Base-by-base conservation (phyloP, 2,329 filamentous ascomycete species). In the Westerdykella ornata region DNA sequence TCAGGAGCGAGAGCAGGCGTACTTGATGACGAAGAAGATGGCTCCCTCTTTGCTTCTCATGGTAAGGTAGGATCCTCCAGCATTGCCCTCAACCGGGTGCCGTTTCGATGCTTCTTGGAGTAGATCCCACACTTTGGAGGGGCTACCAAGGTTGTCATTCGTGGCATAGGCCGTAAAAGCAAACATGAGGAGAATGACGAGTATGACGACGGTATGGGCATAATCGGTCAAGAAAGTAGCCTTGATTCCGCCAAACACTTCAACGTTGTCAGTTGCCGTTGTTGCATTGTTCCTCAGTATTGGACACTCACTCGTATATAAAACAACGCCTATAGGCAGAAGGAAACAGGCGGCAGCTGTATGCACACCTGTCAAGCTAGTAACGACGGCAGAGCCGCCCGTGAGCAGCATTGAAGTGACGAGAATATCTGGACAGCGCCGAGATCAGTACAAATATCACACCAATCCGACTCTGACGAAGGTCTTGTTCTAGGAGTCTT, bases 401-500 rank as follows among this genome's bases (percentile, higher is more conserved):
- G 88, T 88, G 47, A 95, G 76, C 37, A 95, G 70, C 88, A 94
- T 94, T 37, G 88, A 81, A 1, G 87, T 90, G 22, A 95, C 88
- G 4, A 94, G 74, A 32, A 94, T 85, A 56, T 92, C 22, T 26
- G 22, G 8, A 4, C 8, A 26, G 22, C 12, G 7, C 3, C 8
- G 8, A 26, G 22, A n/a, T 26, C 22, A 26, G 22, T 2, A 26
- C 8, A 26, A 9, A 7, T 4, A 26, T 26, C 22, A 11, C 7
- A 11, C 22, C 3, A 9, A 9, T 26, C 22, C 22, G 7, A 9
- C 8, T 11, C 22, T 26, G 7, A 26, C 22, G 22, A 4, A 11
- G 89, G 2, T 48, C 49, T 48, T 49, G 48, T 13, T 52, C 22
- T 26, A 8, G 8, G 22, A 11, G 4, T 4, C 22, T 26, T 26